Base-by-base conservation (phyloP, 2,329 filamentous ascomycete species). In the Pseudogymnoascus sp. region DNA sequence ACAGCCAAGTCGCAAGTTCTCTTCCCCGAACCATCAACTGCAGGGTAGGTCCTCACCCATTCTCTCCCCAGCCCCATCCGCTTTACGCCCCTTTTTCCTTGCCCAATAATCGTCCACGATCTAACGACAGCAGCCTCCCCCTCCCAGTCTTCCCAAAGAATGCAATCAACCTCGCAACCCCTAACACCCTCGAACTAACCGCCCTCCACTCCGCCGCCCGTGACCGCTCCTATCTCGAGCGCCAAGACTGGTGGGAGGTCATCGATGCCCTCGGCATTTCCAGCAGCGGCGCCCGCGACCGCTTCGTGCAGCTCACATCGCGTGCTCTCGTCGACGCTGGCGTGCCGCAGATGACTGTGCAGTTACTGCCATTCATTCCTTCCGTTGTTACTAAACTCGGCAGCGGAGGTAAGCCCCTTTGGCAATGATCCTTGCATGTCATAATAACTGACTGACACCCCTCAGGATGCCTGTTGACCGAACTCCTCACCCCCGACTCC, bases 351-450 rank as follows among this genome's bases (percentile, higher is more conserved):
- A 89, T 93, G 77, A 85, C 83, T 37, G 83, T 97, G 42, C 90
- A 95, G 70, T 83, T 99, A 18, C 82, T 97, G 1, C 95, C 95
- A 0, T 96, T 91, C 69, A 88, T 97, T 21, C 92, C 93, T 0
- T 90, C 85, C 2, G 84, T 97, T 31, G 77, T 96, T 42, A 91
- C 91, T 1, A 97, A 96, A 74, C 80, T 97, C 1, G 95, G 95
- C 0, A 75, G 78, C 4, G 68, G 70, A 28, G 72, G 72, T 14
- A 56, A 46, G 40, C 28, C 11, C 28, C 8, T 12, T 18, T 34
- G 2, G 8, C 31, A 31, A 37, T 28, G 14, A 23, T 18, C 23
- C 11, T 4, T 5, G 36, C 12, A n/a, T 38, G 12, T 14, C 5
- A 38, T 5, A n/a, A 5, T n/a, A 14, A 38, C 31, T 34, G 31